Conservation (phyloP, 208 protist genomes). For the Crithidia expoeki region DNA sequence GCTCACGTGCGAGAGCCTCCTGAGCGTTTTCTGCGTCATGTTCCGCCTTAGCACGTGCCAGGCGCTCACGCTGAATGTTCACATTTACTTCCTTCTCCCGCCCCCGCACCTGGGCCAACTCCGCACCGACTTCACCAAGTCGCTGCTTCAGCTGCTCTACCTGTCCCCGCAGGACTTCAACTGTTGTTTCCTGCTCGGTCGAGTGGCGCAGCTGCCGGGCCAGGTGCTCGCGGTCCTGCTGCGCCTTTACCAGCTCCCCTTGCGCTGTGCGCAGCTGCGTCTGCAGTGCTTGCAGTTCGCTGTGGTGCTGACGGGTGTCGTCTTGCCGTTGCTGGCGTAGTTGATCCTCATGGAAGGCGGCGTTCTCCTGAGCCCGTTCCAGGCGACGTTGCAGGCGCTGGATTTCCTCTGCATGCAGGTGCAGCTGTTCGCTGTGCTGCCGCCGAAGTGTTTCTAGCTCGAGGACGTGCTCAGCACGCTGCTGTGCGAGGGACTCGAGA, state of each 20-base stretch:
- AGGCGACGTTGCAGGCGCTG: constrained; percentile 63
- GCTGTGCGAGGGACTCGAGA: background rate
- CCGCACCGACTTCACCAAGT: constrained; percentile 54
- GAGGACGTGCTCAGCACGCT: constrained; percentile 4
- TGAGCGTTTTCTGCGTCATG: constrained; percentile 37
- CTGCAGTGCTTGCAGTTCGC: constrained; percentile 51
- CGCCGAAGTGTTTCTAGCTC: constrained; percentile 20
- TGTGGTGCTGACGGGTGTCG: constrained; percentile 37
- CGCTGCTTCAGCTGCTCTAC: constrained; percentile 63
- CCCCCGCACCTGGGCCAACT: constrained; percentile 45
- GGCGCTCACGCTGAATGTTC: constrained; percentile 41
- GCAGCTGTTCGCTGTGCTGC: constrained; percentile 46
- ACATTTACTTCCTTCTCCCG: constrained; percentile 52
- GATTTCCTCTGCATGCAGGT: constrained; percentile 45
- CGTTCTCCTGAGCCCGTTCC: constrained; percentile 57
- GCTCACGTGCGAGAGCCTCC: constrained; percentile 21
- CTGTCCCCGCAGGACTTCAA: constrained; percentile 55
- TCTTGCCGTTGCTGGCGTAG: constrained; percentile 55
- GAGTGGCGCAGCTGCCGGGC: constrained; percentile 43
- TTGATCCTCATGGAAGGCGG: constrained; percentile 46
- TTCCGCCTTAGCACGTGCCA: constrained; percentile 39
- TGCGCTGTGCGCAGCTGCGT: constrained; percentile 44
- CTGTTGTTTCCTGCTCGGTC: constrained; percentile 47
- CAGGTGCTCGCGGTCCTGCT: constrained; percentile 46
- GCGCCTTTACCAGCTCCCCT: constrained; percentile 27